These are phyloP conservation scores for Schizosaccharomyces versatilis DNA, from an alignment of 1,139 yeast genomes.

Conservation along the genomic window DNA sequence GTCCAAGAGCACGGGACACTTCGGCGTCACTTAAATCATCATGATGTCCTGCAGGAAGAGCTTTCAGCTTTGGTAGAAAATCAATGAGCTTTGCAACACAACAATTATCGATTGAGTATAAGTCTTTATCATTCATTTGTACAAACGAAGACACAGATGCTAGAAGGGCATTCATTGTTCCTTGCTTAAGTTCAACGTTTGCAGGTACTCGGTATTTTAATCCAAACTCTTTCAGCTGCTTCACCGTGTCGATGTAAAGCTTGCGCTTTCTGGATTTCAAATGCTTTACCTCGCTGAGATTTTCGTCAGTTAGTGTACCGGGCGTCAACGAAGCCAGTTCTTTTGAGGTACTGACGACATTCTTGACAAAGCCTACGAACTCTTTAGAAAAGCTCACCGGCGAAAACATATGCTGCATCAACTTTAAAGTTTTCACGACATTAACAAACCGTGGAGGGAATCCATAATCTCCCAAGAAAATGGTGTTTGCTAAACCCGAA, in stretches of 20 bases:
- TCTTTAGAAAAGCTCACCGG: background rate
- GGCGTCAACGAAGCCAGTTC: constrained; percentile 62
- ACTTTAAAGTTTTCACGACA: background rate
- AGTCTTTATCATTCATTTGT: constrained; percentile 32
- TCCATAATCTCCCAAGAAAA: background rate
- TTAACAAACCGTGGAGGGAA: background rate
- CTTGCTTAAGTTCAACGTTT: constrained; percentile 40
- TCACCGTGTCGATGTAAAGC: constrained; percentile 51
- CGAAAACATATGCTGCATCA: background rate
- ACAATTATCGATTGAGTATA: constrained; percentile 13
- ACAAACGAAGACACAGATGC: constrained; percentile 30
- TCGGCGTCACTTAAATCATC: constrained; percentile 61
- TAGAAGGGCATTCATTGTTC: constrained; percentile 40
- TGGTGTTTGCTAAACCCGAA: background rate
- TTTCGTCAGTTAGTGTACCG: constrained; percentile 39
- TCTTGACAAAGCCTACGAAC: background rate
- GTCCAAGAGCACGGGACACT: constrained; percentile 55
- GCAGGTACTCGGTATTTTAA: constrained; percentile 42
- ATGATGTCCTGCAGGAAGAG: constrained; percentile 33
- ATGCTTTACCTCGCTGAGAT: constrained; percentile 48
- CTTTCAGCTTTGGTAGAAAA: constrained; percentile 54
- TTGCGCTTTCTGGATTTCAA: constrained; percentile 63
- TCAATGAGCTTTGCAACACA: constrained; percentile 40
- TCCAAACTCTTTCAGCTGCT: constrained; percentile 56
- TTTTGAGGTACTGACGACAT: background rate